Base-by-base conservation (phyloP, 805 yeast genomes). In the Wickerhamomyces pijperi region DNA sequence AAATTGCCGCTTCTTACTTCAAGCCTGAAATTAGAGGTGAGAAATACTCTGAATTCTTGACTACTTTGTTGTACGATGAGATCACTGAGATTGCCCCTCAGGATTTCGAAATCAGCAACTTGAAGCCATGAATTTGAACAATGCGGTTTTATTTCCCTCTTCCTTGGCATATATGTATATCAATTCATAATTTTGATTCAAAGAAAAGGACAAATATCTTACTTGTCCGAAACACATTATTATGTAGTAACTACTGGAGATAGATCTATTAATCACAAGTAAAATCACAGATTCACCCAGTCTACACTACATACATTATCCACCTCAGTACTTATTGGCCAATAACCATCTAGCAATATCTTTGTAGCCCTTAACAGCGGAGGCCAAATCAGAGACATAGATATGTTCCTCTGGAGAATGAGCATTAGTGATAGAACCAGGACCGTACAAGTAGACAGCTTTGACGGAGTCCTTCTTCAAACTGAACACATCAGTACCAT, bases 21-120 rank as follows among this genome's bases (percentile, higher is more conserved):
- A 70, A 70, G 54, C 82, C 81, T 18, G 90, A 82, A 58, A 75
- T 82, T 42, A 68, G 73, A 46, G 88, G 79, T 45, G 78, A 76
- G 51, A 74, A 71, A 52, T 78, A 78, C 59, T 74, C 82, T 41
- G 90, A 82, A 53, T 82, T 82, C 59, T 72, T 82, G 53, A 82
- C 94, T 33, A 76, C 78, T 28, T 66, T 82, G 59, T 63, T 82
- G 53, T 82, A 82, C 59, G 86, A 82, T 49, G 83, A 82, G 41
- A 58, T 65, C 20, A 53, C 63, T n/a, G 51, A 58, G 13, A 31
- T 31, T 12, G 13, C 29, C 13, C 9, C 25, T 21, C n/a, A 7
- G 5, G 29, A 25, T 25, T 25, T 25, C 29, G 29, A 25, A 25
- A 11, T 25, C n/a, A 4, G n/a, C 13, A 5, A 25, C 5, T 25